These are phyloP conservation scores for Gentiana straminea DNA, from an alignment of 257 asterid species.

Conservation along the genomic window DNA sequence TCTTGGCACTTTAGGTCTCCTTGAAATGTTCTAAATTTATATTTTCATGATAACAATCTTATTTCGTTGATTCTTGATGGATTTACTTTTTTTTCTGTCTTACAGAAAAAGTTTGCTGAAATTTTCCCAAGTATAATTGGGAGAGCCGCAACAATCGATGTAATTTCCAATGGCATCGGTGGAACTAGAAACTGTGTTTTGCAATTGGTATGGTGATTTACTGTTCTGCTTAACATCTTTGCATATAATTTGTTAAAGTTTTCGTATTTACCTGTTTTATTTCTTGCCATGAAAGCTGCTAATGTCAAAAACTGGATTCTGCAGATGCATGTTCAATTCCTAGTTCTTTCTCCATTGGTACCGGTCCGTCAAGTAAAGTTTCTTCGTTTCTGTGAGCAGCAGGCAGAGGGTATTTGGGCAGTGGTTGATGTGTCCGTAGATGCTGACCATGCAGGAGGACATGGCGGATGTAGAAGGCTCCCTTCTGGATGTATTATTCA, in stretches of 20 bases:
- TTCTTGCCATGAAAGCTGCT: background rate
- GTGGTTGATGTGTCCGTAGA: conserved; percentile 86
- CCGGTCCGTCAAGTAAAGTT: conserved; percentile 51
- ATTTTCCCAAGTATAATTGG: conserved; percentile 67
- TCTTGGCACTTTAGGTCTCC: background rate
- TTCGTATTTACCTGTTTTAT: background rate
- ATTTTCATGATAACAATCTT: too few relatives aligned
- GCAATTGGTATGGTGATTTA: conserved; percentile 47
- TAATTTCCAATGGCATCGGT: conserved; percentile 58
- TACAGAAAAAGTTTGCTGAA: conserved; percentile 52
- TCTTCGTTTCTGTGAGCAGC: conserved; percentile 81
- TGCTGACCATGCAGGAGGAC: conserved; percentile 23
- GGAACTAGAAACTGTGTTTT: conserved; percentile 70
- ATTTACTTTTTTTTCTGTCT: background rate
- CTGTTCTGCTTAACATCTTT: background rate
- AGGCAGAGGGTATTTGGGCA: conserved; percentile 61
- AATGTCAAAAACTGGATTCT: conserved; percentile 3
- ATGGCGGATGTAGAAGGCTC: conserved; percentile 53
- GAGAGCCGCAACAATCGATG: conserved; percentile 40
- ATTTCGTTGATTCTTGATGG: too few relatives aligned
- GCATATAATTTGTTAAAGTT: too few relatives aligned
- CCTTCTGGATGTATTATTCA: conserved; percentile 83
- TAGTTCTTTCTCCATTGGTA: conserved; percentile 57
- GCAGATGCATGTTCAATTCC: conserved; percentile 84
- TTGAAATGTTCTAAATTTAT: too few relatives aligned